A percentile compares a stretch with the other conserved stretches of the same genome.
These are phyloP conservation scores for Termitomyces sp. DNA, from an alignment of 768 basidiomycete species.

Conservation along the genomic window DNA sequence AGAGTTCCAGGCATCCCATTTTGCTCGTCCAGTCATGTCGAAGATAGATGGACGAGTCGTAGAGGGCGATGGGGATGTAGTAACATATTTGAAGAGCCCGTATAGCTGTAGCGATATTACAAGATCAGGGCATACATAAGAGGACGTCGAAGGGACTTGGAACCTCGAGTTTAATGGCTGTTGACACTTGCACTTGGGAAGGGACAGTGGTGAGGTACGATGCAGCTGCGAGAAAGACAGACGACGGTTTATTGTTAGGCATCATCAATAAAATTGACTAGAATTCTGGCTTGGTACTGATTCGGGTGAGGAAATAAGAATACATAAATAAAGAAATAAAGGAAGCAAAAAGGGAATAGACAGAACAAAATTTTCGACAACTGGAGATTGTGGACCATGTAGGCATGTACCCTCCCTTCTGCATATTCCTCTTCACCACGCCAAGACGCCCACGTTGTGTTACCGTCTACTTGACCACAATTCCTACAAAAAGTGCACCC, in stretches of 20 bases:
- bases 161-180: conserved; percentile 75
- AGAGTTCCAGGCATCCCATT: conserved; percentile 82
- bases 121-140: conserved; percentile 39
- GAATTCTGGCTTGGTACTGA: background rate
- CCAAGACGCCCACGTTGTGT: too few relatives aligned
- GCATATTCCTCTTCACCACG: too few relatives aligned
- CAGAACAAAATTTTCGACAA: too few relatives aligned
- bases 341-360: too few relatives aligned
- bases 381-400: too few relatives aligned
- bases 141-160: conserved; percentile 22
- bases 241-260: conserved; percentile 29
- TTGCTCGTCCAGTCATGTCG: conserved; percentile 75
- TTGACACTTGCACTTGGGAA: conserved; percentile 55
- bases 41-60: conserved; percentile 69
- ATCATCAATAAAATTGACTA: conserved; percentile 4
- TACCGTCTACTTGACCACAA: too few relatives aligned
- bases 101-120: conserved; percentile 57
- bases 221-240: conserved; percentile 57
- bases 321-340: too few relatives aligned
- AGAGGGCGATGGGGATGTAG: conserved; percentile 51
- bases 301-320: too few relatives aligned
- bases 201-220: conserved; percentile 58
- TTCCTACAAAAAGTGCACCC: too few relatives aligned
- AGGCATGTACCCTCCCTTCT: too few relatives aligned
- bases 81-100: conserved; percentile 77